Evolutionary conservation across 2,329 filamentous ascomycete species (phyloP), one percentile per base, ranked within the genome.

Genomic region (Myriosclerotinia curreyana): DNA sequence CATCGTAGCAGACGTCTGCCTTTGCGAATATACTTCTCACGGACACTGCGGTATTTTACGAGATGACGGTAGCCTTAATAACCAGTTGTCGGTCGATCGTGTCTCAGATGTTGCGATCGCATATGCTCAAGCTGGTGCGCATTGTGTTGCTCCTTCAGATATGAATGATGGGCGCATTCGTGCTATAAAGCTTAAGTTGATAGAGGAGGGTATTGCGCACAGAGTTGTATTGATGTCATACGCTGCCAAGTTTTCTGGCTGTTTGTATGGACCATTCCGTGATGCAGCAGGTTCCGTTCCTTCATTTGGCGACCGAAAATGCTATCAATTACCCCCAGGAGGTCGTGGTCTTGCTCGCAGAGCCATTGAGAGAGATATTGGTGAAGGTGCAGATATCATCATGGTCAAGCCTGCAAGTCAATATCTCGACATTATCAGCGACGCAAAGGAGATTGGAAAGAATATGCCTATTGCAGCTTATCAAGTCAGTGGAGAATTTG

Each of bases 91-190:
- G 3, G 92, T 98, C 11, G 94, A 98, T 74, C 89, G 95, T 67
- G 93, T 99, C 71, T 94, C 91, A 4, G 93, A 98, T 75, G 94
- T 98, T n/a, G 94, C 95, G n/a, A 83, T 98, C 69, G 91, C 94
- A 42, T 99, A 99, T 75, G 95, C 95, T n/a, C 84, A 89, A 73
- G 95, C 95, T 20, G 95, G 95, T 64, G 95, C 94, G 0, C 95
- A 99, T 78, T 98, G 94, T 76, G 92, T 99, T 36, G 95, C 95
- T 0, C 95, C 95, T 2, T 96, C 92, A 1, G 95, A 99, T 77
- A 99, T 99, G 95, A 99, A 98, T 76, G 95, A 99, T 76, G 95
- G 95, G 36, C 90, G 95, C 69, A 96, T 99, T 73, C 91, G 94
- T 65, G 94, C 93, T 67, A 99, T 99, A 77, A 99, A 99, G 82